Conservation (phyloP, 768 basidiomycete genomes). For the Boletales sp. region DNA sequence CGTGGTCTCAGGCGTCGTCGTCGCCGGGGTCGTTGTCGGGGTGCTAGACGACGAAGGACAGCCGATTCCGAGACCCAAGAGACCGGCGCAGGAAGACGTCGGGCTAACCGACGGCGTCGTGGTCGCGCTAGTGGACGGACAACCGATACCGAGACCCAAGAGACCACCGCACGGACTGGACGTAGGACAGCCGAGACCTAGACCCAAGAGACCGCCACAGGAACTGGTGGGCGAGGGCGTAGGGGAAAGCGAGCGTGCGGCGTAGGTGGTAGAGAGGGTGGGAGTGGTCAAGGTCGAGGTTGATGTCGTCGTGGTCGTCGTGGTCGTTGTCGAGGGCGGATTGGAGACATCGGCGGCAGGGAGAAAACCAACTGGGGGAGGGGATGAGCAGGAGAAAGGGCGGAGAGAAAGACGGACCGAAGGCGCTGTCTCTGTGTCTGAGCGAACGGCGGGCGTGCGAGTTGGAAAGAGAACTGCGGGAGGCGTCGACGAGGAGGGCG, state of each 20-base stretch:
- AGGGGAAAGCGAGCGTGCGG: too few species aligned
- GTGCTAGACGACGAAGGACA: constrained; percentile 1
- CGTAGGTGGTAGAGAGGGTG: too few species aligned
- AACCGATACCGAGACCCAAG: too few species aligned
- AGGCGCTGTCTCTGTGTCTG: constrained; percentile 21
- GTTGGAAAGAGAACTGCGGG: constrained; percentile 38
- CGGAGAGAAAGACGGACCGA: constrained; percentile 3
- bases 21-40: background rate
- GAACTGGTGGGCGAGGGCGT: constrained; percentile 1
- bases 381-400: background rate
- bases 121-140: too few species aligned
- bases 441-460: constrained; percentile 35
- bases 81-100: background rate
- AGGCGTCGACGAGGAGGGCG: constrained; percentile 27
- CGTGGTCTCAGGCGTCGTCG: background rate
- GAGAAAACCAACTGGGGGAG: constrained; percentile 6
- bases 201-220: constrained; percentile 19
- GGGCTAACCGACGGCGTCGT: background rate
- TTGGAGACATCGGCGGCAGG: too few species aligned
- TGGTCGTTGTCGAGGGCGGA: background rate
- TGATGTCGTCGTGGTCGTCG: background rate
- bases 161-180: too few species aligned
- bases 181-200: too few species aligned
- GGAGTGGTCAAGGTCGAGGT: constrained; percentile 1
- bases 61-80: background rate